Evolutionary conservation across 306 rosid species (phyloP).

Genomic region (Geum urbanum): DNA sequence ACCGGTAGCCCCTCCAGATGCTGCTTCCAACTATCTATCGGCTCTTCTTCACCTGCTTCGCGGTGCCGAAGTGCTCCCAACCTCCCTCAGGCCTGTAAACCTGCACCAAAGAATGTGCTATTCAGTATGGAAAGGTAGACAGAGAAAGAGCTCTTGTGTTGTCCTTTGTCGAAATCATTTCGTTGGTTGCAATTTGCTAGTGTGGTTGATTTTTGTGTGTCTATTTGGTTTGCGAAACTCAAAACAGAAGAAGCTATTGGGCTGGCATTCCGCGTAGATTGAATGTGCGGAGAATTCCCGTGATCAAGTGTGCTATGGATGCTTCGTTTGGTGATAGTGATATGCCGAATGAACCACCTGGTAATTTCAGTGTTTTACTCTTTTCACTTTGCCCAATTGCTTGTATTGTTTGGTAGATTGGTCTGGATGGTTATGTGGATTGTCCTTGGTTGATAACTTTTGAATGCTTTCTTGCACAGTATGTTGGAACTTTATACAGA

Average conservation of each 20-base stretch:
- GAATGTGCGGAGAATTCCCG: slow-evolving; percentile 26
- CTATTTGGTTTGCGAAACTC: background rate
- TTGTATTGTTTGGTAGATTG: no score
- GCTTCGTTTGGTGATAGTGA: slow-evolving; percentile 81
- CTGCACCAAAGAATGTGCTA: slow-evolving; percentile 27
- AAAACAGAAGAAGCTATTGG: slow-evolving; percentile 24
- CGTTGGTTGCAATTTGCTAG: slow-evolving; percentile 1
- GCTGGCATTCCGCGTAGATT: slow-evolving; percentile 30
- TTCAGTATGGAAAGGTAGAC: slow-evolving; percentile 47
- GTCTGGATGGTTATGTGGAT: background rate
- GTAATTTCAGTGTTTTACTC: slow-evolving; percentile 32
- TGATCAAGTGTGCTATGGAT: slow-evolving; percentile 70
- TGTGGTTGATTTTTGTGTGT: slow-evolving; percentile 10
- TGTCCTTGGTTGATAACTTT: background rate
- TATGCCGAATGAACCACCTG: slow-evolving; percentile 55
- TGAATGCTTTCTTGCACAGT: background rate
- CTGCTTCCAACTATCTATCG: slow-evolving; percentile 39
- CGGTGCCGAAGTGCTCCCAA: slow-evolving; percentile 22
- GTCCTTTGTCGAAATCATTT: slow-evolving; percentile 14
- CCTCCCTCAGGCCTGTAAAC: slow-evolving; percentile 28
- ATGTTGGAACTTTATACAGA: background rate
- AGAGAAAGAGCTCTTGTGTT: background rate
- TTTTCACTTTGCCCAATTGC: no score
- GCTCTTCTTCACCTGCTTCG: slow-evolving; percentile 26
- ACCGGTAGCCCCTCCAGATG: slow-evolving; percentile 55